Percentiles rank a stretch among this genome's conserved stretches.
Evolutionary conservation across 2,329 filamentous ascomycete genomes (phyloP).

Genomic region (Hymenoscyphus infarciens): DNA sequence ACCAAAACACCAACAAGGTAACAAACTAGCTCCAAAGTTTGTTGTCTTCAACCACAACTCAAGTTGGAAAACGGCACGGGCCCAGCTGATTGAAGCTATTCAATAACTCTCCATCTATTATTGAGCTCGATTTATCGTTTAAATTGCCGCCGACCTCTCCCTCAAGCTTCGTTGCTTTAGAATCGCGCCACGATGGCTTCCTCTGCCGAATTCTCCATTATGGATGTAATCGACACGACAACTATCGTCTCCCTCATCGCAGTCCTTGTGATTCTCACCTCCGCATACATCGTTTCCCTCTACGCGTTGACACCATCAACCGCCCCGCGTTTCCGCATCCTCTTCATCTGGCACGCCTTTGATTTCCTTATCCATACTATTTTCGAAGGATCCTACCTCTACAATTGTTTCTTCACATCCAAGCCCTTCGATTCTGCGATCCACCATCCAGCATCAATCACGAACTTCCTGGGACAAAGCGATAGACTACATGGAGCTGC

Average conservation of each 20-base stretch:
- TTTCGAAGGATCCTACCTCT: conserved; percentile 88
- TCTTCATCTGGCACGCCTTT: conserved; percentile 94
- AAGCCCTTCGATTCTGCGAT: conserved; percentile 42
- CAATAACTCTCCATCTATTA: neutral
- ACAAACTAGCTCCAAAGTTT: no score
- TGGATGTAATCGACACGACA: conserved; percentile 52
- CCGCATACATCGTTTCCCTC: conserved; percentile 49
- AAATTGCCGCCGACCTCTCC: no score
- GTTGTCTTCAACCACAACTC: neutral
- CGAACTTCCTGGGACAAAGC: conserved; percentile 48
- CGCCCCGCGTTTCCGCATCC: conserved; percentile 59
- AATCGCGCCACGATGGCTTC: neutral
- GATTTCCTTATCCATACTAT: conserved; percentile 88
- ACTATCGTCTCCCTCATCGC: conserved; percentile 57
- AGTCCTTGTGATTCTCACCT: conserved; percentile 49
- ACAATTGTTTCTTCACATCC: conserved; percentile 83
- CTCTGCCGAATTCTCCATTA: conserved; percentile 18
- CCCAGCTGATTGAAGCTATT: neutral
- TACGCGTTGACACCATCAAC: conserved; percentile 36
- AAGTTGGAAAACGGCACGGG: neutral
- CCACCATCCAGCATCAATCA: conserved; percentile 29
- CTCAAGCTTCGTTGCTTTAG: neutral
- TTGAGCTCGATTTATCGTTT: neutral
- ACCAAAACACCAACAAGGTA: no score
- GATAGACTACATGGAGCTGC: conserved; percentile 52